These are phyloP conservation scores for Candida sithepensis DNA, from an alignment of 805 yeast species.

Conservation along the genomic window DNA sequence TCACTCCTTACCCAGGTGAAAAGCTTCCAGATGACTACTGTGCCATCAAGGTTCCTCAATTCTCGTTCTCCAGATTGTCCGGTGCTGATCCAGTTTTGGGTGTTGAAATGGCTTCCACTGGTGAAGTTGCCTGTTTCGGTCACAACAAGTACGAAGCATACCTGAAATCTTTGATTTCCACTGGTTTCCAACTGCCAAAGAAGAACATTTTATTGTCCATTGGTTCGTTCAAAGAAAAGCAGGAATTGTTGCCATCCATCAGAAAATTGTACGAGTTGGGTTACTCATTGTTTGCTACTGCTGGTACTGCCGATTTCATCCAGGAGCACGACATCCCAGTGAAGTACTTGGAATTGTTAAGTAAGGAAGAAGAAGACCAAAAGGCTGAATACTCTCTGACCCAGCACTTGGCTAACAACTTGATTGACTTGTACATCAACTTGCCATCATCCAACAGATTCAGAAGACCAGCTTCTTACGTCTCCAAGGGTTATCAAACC, in stretches of 20 bases:
- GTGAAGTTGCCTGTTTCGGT: slow-evolving; percentile 98
- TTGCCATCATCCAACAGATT: slow-evolving; percentile 95
- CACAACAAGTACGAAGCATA: slow-evolving; percentile 96
- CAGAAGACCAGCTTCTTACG: slow-evolving; percentile 98
- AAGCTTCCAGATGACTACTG: slow-evolving; percentile 90
- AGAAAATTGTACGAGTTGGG: slow-evolving; percentile 78
- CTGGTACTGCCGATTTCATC: slow-evolving; percentile 98
- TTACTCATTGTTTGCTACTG: slow-evolving; percentile 90
- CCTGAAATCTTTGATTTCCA: slow-evolving; percentile 87
- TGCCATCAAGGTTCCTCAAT: slow-evolving; percentile 95
- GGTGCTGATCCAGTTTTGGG: slow-evolving; percentile 98
- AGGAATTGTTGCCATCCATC: slow-evolving; percentile 86
- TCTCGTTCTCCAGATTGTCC: slow-evolving; percentile 92
- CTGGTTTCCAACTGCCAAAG: slow-evolving; percentile 93
- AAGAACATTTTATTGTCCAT: slow-evolving; percentile 89
- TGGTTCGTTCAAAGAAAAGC: slow-evolving; percentile 96
- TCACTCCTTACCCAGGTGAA: slow-evolving; percentile 86
- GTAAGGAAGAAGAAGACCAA: slow-evolving; percentile 66
- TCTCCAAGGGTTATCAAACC: slow-evolving; percentile 94
- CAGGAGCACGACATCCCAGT: slow-evolving; percentile 94
- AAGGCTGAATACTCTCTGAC: slow-evolving; percentile 93
- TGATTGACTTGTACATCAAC: slow-evolving; percentile 94
- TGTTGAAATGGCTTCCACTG: slow-evolving; percentile 99
- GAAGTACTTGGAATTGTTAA: slow-evolving; percentile 85
- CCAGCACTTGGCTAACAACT: slow-evolving; percentile 93